A percentile compares a stretch with the other conserved stretches of the same genome.
Conservation (phyloP, 805 yeast species). For the Ogataea methanolica region DNA sequence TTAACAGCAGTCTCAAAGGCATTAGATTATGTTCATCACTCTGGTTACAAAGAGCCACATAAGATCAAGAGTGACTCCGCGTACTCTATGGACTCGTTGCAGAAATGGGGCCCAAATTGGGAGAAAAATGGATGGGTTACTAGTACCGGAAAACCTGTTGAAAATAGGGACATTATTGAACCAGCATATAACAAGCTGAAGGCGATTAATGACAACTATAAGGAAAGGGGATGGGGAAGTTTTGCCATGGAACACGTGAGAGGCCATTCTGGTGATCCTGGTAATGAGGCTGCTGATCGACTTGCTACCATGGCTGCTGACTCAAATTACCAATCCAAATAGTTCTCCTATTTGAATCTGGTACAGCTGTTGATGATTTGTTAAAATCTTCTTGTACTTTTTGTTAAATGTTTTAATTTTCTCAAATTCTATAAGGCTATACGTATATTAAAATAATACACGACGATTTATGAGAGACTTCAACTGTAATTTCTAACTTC, state of each 20-base stretch:
- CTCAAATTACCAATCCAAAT: neutral
- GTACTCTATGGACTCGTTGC: conserved; percentile 54
- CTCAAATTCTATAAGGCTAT: too few relatives aligned
- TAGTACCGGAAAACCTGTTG: conserved; percentile 39
- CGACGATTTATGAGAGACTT: too few relatives aligned
- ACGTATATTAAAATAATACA: too few relatives aligned
- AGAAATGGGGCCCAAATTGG: conserved; percentile 59
- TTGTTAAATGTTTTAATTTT: too few relatives aligned
- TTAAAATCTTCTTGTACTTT: too few relatives aligned
- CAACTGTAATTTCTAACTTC: too few relatives aligned
- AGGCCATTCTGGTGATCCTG: conserved; percentile 67
- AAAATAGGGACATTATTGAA: conserved; percentile 49
- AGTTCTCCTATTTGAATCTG: too few relatives aligned
- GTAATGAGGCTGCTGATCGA: conserved; percentile 74
- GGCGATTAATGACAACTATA: conserved; percentile 35
- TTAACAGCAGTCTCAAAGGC: conserved; percentile 63
- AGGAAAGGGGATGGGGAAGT: conserved; percentile 29
- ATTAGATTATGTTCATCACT: conserved; percentile 32
- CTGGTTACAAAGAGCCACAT: conserved; percentile 23
- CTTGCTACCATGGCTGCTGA: conserved; percentile 49
- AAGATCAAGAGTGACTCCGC: conserved; percentile 66
- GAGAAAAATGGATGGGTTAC: conserved; percentile 48
- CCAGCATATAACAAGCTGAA: conserved; percentile 23
- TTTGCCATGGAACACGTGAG: conserved; percentile 56
- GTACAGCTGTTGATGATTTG: too few relatives aligned